Evolutionary conservation across 345 rosid genomes (phyloP), one percentile per base, ranked within the genome.

Genomic region (Streptanthus diversifolius): DNA sequence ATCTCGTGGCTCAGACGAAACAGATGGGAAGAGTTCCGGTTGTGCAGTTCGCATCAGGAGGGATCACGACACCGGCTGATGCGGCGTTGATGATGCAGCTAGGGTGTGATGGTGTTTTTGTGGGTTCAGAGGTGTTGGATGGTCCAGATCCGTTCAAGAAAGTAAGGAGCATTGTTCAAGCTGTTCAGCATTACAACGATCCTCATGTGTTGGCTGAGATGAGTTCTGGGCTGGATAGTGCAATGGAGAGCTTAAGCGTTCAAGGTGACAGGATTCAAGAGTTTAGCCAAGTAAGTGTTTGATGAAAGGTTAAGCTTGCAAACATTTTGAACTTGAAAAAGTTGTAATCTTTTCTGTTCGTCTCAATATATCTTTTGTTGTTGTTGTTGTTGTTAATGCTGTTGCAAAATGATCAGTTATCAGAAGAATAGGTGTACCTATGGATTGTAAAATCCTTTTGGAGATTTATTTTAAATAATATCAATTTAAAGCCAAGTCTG

Each of bases 31-130:
- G 90, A 66, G 82, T 87, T 15, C 95, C 88, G 0, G 86, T 83
- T 0, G 82, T 78, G n/a, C 89, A 79, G 18, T 83, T 85, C 27
- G 92, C 87, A 0, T 81, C 85, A 8, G 90, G 91, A 21, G 91
- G 91, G 36, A 68, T 85, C 30, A 82, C 70, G 55, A 85, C 87
- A 5, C 86, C 88, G 0, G 90, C 90, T 5, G 91, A 87, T 73
- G 90, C 83, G 3, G 91, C 91, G 5, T 36, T 85, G 82, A 84
- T 87, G 87, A 85, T 85, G 92, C 96, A 87, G 68, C 32, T 87
- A 43, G 87, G 90, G 1, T 85, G 87, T 40, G 92, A 87, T 74
- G 90, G 90, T 1, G 85, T 89, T 37, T 86, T 85, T 5, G 71
- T 87, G 3, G 85, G 87, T 6, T 60, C 68, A 0, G 87, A 83